Evolutionary conservation across 2,329 filamentous ascomycete species (phyloP), one percentile per base, ranked within the genome.

Genomic region (Ophiocordyceps sinensis): DNA sequence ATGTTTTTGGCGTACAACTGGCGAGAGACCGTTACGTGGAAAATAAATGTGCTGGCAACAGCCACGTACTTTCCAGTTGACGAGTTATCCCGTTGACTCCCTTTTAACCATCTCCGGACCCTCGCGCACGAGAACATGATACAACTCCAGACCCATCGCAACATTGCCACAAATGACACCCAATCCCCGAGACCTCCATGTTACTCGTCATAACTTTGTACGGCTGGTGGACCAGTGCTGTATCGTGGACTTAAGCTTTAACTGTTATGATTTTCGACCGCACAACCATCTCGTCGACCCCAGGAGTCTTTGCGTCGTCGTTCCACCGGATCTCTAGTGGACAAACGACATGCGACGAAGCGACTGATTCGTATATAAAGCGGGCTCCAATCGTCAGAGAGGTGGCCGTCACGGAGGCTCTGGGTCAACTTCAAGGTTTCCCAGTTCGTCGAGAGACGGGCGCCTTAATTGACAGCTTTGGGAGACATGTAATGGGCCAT

Each of bases 321-420:
- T 58, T 1, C 47, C 63, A 15, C 44, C 66, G 28, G 62, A 67
- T 42, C 51, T 57, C 23, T 62, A 65, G 47, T 66, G 63, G 38
- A 62, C 61, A 38, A 62, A 67, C 44, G 48, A 49, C 37, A 58
- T 63, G 56, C 23, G 9, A 7, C 23, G 9, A 26, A 26, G 23
- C 23, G 23, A 26, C 23, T 26, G 23, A 9, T 26, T 26, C 23
- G 3, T 6, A 5, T 4, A 2, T 26, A 5, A 26, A 7, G 23
- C 23, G 6, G 23, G 23, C 23, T 9, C 23, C 23, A 7, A 26
- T 26, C 23, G 23, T 26, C 23, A 26, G 5, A 26, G 5, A 9
- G 23, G 23, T 26, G 9, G 23, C 23, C 5, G 23, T 26, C 9
- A 9, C 23, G 9, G 9, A 7, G 6, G 23, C 23, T 26, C 7